phyloP scores from a whole-genome alignment of 805 yeast genomes.

The Saccharomycopsis javanensis region DNA sequence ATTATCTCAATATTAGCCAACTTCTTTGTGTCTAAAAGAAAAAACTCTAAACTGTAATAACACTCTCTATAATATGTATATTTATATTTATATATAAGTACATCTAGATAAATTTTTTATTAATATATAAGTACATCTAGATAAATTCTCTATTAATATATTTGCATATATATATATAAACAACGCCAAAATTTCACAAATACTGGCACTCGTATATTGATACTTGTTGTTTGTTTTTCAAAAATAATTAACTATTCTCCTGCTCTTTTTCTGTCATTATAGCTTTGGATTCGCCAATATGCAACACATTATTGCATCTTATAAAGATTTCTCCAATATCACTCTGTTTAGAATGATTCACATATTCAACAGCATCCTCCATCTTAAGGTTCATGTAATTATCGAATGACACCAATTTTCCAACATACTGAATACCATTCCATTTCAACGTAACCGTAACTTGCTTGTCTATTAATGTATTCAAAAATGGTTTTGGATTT shows the following conservation, averaged over 20 bases:
- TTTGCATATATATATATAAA: no score
- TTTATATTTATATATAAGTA: no score
- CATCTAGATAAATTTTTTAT: no score
- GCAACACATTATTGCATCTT: constrained; percentile 84
- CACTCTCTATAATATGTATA: no score
- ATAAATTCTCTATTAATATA: no score
- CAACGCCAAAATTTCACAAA: no score
- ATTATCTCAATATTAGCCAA: constrained; percentile 39
- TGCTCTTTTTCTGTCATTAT: neutral
- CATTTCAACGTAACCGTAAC: constrained; percentile 81
- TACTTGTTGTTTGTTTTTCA: no score
- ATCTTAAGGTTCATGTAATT: constrained; percentile 86
- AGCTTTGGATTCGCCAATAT: constrained; percentile 41
- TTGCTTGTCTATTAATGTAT: constrained; percentile 57
- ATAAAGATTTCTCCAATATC: constrained; percentile 70
- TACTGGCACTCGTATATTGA: no score
- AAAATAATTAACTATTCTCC: neutral
- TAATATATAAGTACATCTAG: no score
- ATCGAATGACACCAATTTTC: constrained; percentile 69
- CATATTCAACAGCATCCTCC: constrained; percentile 47
- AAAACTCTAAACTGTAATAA: no score
- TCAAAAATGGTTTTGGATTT: constrained; percentile 86
- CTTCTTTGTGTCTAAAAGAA: neutral
- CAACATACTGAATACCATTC: constrained; percentile 82
- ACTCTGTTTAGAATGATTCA: constrained; percentile 40